Evolutionary conservation across 2,329 filamentous ascomycete genomes (phyloP).

Genomic region (Camptophora hylomeconis): DNA sequence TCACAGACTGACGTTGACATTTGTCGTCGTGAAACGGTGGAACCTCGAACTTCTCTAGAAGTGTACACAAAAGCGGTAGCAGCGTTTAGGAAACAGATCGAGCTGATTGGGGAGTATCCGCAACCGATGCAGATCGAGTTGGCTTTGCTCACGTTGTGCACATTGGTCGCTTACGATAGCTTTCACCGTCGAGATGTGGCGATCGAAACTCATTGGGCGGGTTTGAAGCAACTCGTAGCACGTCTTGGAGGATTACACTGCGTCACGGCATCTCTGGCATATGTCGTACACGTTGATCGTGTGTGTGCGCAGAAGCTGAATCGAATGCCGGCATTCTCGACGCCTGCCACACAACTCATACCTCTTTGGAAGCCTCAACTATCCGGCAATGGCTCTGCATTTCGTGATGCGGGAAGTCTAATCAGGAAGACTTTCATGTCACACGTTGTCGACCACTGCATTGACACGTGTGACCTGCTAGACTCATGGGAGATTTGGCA

Average conservation of each 20-base stretch:
- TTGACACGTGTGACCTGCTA: constrained; percentile 4
- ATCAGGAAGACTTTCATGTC: not conserved
- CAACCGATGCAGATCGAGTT: constrained; percentile 5
- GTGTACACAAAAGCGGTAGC: constrained; percentile 4
- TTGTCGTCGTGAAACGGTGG: constrained; percentile 1
- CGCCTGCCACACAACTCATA: not conserved
- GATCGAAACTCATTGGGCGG: constrained; percentile 4
- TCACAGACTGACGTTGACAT: constrained; percentile 5
- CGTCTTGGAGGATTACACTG: constrained; percentile 2
- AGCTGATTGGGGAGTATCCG: not conserved
- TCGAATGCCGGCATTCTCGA: constrained; percentile 1
- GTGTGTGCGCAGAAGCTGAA: constrained; percentile 3
- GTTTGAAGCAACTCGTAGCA: constrained; percentile 4
- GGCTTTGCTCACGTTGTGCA: constrained; percentile 3
- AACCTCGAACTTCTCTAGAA: constrained; percentile 2
- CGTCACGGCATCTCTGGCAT: constrained; percentile 4
- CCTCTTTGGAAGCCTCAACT: constrained; percentile 2
- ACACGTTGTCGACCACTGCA: constrained; percentile 3
- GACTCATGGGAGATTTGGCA: constrained; percentile 1
- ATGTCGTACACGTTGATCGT: constrained; percentile 5
- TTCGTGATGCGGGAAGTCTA: not conserved
- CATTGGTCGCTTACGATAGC: constrained; percentile 4
- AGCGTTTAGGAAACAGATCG: constrained; percentile 4
- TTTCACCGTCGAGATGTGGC: constrained; percentile 2
- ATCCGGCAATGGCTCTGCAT: constrained; percentile 3